Conservation (phyloP, 2,329 filamentous ascomycete genomes). For the Penicillium sp. region DNA sequence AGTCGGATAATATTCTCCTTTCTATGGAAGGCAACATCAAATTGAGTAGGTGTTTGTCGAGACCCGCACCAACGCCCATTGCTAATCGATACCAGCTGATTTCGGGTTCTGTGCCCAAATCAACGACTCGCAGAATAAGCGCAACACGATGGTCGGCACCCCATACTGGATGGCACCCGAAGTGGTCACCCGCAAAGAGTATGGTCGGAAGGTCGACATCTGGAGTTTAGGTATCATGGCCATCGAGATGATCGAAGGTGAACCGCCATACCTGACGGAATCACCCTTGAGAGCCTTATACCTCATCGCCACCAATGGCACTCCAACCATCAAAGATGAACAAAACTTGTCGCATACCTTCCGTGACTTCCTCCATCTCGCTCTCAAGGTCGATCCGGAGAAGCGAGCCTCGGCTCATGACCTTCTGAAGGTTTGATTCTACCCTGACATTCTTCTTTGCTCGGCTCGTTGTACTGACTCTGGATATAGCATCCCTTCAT, state of each 20-base stretch:
- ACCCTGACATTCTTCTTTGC: no score
- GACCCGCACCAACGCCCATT: background rate
- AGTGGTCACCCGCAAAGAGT: constrained; percentile 94
- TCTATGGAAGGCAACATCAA: constrained; percentile 96
- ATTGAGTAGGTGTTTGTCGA: constrained; percentile 61
- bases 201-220: constrained; percentile 96
- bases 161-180: constrained; percentile 99
- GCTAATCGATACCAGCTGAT: constrained; percentile 59
- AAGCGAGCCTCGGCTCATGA: constrained; percentile 94
- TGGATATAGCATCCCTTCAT: constrained; percentile 67
- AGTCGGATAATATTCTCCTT: constrained; percentile 94
- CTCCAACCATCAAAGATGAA: constrained; percentile 90
- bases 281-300: constrained; percentile 88
- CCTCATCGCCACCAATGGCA: constrained; percentile 94
- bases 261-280: constrained; percentile 93
- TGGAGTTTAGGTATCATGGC: constrained; percentile 99
- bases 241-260: constrained; percentile 99
- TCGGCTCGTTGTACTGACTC: no score
- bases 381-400: constrained; percentile 93
- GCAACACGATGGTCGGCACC: constrained; percentile 97
- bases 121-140: constrained; percentile 93
- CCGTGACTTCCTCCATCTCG: constrained; percentile 85
- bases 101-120: constrained; percentile 99
- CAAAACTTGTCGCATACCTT: constrained; percentile 74
- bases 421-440: constrained; percentile 78